phyloP scores from a whole-genome alignment of 1,284 basidiomycete genomes.

The Cryptococcus hybrid region DNA sequence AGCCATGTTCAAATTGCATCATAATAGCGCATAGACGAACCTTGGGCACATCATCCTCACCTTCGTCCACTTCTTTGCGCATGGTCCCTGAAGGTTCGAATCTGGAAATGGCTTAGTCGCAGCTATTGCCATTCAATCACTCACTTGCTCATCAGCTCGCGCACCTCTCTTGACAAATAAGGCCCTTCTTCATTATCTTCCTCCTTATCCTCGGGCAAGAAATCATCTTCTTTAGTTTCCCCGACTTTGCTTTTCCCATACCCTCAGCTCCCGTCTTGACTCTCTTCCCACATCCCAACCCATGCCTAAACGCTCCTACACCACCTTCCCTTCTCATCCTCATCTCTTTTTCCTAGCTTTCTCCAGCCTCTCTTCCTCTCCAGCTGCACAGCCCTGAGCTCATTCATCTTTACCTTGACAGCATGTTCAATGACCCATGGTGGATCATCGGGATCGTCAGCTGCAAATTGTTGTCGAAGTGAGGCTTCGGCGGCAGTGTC shows the following conservation, averaged over 20 bases:
- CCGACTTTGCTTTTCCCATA: conserved; percentile 52
- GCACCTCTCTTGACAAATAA: conserved; percentile 73
- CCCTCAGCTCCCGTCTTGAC: conserved; percentile 53
- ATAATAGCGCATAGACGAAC: conserved; percentile 17
- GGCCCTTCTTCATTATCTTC: conserved; percentile 51
- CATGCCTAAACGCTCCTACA: conserved; percentile 18
- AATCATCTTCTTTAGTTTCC: conserved; percentile 55
- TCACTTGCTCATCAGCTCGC: conserved; percentile 75
- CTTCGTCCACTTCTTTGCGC: conserved; percentile 26
- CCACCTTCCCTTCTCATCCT: conserved; percentile 45
- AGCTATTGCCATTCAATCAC: conserved; percentile 22
- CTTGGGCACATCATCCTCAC: conserved; percentile 49
- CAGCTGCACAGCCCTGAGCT: conserved; percentile 63
- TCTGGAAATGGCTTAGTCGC: conserved; percentile 1
- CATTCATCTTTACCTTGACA: conserved; percentile 60
- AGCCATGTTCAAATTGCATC: background rate
- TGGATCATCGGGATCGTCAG: conserved; percentile 54
- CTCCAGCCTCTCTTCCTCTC: conserved; percentile 61
- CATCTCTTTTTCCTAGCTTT: conserved; percentile 54
- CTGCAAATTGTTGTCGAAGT: conserved; percentile 28
- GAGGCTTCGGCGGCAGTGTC: conserved; percentile 21
- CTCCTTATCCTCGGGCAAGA: conserved; percentile 60
- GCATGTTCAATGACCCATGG: conserved; percentile 82
- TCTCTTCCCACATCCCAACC: conserved; percentile 12
- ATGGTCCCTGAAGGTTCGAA: conserved; percentile 29